Evolutionary conservation across 495 filamentous ascomycete genomes (phyloP).

Genomic region (Oidiodendron maius): DNA sequence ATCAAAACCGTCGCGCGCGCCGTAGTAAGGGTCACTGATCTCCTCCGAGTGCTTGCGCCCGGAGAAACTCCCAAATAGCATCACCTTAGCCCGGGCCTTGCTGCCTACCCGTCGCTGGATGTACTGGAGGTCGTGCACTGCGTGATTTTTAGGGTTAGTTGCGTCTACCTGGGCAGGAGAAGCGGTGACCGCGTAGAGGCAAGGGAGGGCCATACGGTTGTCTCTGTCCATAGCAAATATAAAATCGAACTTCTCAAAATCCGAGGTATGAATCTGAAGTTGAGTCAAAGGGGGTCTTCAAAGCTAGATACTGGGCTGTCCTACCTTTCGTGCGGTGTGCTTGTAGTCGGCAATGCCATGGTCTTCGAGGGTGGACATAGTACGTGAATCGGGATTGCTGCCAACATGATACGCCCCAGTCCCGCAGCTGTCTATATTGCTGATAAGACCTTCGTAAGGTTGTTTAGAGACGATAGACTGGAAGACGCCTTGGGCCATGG

Average conservation of each 20-base stretch:
- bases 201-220: conserved; percentile 38
- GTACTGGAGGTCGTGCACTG: conserved; percentile 51
- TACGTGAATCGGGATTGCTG: conserved; percentile 71
- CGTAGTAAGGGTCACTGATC: conserved; percentile 92
- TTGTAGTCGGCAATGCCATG: conserved; percentile 71
- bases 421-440: conserved; percentile 78
- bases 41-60: conserved; percentile 59
- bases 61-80: conserved; percentile 81
- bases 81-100: conserved; percentile 56
- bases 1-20: conserved; percentile 74
- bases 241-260: conserved; percentile 86
- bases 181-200: neutral
- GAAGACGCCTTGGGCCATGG: conserved; percentile 96
- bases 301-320: neutral
- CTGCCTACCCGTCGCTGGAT: conserved; percentile 46
- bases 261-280: conserved; percentile 36
- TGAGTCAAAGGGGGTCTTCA: neutral
- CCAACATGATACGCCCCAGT: conserved; percentile 78
- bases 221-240: conserved; percentile 89
- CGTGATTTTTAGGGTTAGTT: no score
- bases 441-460: conserved; percentile 51
- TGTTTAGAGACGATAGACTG: conserved; percentile 53
- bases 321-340: conserved; percentile 72
- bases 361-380: conserved; percentile 69
- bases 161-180: neutral